phyloP scores from a whole-genome alignment of 1,284 basidiomycete genomes.

The Cystobasidium sp. region DNA sequence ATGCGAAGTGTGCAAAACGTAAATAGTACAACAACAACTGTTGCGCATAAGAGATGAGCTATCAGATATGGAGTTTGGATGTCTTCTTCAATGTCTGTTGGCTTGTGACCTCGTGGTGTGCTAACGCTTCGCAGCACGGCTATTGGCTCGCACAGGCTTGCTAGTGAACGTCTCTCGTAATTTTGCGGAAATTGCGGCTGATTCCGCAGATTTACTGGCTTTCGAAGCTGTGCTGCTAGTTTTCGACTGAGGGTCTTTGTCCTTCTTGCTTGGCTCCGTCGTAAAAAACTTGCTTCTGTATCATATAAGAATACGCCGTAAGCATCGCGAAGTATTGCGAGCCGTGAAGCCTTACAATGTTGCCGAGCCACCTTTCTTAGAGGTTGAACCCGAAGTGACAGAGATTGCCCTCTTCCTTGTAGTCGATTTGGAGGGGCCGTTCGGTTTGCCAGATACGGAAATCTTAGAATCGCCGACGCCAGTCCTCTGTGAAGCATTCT shows the following conservation, averaged over 20 bases:
- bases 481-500: neutral
- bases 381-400: neutral
- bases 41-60: no score
- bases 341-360: neutral
- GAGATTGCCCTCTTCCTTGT: neutral
- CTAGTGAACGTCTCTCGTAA: conserved; percentile 5
- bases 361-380: neutral
- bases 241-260: neutral
- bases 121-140: neutral
- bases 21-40: no score
- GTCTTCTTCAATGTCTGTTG: no score
- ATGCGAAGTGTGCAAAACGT: no score
- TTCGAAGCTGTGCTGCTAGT: neutral
- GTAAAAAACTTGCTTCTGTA: conserved; percentile 14
- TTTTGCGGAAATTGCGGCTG: neutral
- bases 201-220: neutral
- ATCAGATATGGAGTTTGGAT: no score
- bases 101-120: no score
- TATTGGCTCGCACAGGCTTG: neutral
- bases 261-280: neutral
- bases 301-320: neutral
- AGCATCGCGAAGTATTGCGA: neutral
- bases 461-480: neutral
- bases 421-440: neutral
- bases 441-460: neutral